Base-by-base conservation (phyloP, 371 early-diverging fungal genomes). In the Cokeromyces recurvatus region DNA sequence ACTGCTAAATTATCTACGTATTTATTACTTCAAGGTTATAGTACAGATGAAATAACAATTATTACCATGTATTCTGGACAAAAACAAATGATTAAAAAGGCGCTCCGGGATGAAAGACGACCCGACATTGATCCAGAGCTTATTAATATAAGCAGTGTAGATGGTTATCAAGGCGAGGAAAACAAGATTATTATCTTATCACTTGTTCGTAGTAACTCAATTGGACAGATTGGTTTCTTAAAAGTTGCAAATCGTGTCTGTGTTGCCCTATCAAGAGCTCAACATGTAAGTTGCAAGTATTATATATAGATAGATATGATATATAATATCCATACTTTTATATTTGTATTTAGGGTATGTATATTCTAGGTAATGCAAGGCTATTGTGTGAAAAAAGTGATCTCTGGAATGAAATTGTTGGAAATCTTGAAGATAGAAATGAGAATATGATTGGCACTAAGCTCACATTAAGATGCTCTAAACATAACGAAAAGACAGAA, bases 81-180 rank as follows among this genome's bases (percentile, higher is more conserved):
- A 43, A 73, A 76, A 12, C 42, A 63, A 2, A 51, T 58, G 32
- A 71, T 84, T 16, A 46, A 52, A 31, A 58, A 64, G 23, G 48
- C 39, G 2, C 45, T 81, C 17, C 62, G 71, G 0, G 66, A 64
- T 1, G 74, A 71, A 29, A 42, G 61, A 21, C 39, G 56, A 6
- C 34, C 43, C 0, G 51, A 57, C 21, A 34, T 68, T 2, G 70
- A 66, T 29, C 43, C 59, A 0, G 46, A 58, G 1, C 27, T 38
- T 1, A 67, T 86, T 27, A 66, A 71, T 3, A 75, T 88, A 1
- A 74, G 79, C 16, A 89, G 89, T 35, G 85, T 90, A 4, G 90
- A 89, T 62, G 86, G 86, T 5, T 92, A 83, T 46, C 88, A 92
- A 59, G 90, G 90, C 35, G 82, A 83, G 48, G 85, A 86, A 55